Base-by-base conservation (phyloP, 805 yeast genomes). In the Torulaspora franciscae region DNA sequence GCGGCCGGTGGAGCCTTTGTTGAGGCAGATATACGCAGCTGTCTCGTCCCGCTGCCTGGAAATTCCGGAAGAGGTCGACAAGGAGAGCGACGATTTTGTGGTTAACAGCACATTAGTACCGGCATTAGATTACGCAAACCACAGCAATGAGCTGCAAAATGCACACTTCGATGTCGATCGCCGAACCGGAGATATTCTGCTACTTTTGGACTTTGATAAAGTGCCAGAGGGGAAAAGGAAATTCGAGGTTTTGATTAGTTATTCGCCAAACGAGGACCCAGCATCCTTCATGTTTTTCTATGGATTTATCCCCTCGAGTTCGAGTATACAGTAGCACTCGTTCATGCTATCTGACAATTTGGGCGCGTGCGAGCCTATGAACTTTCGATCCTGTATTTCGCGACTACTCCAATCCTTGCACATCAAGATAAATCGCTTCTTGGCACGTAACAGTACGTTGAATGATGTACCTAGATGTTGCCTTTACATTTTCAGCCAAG, bases 71-170 rank as follows among this genome's bases (percentile, higher is more conserved):
- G 63, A 54, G n/a, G 50, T 51, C 1, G 52, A 52, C 7, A 46
- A 29, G 7, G 46, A 41, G 1, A 49, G 55, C 6, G 74, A 68
- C 9, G 76, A 72, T 35, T 80, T 68, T 49, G 54, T 60, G 4
- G 75, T 75, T 4, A 73, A 76, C 40, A 70, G 80, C 0, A 74
- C 85, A 0, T 58, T 83, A 43, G 85, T 83, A 0, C 89, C 91
- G 1, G 48, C 80, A 1, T 54, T 83, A 25, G 91, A 83, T 60
- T 83, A 77, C 69, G 84, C 75, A 5, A 83, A 83, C 58, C 91
- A 83, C 57, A 64, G 67, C 34, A 68, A 67, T 45, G 61, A 58
- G 15, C 32, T 53, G 23, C 65, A 67, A 37, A 81, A 80, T 59
- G 76, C 84, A 0, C 72, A 67, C 51, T 83, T 81, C 62, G 91